Evolutionary conservation across 192 early-diverging fungal genomes (phyloP).

Genomic region (Coemansia sp.): DNA sequence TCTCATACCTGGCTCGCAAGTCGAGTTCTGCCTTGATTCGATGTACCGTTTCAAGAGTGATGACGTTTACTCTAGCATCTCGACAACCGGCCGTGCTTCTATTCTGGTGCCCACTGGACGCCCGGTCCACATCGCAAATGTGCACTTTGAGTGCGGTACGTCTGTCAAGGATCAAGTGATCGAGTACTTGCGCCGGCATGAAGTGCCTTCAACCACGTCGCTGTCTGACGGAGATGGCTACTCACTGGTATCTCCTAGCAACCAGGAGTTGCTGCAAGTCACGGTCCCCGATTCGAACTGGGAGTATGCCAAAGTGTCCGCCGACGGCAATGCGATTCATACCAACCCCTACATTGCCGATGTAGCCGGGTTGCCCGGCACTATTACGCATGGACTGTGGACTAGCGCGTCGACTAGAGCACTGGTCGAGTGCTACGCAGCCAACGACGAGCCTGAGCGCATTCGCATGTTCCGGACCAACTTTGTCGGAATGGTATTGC

Average conservation of each 20-base stretch:
- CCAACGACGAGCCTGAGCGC: conserved; percentile 83
- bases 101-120: conserved; percentile 60
- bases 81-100: conserved; percentile 65
- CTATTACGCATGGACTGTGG: conserved; percentile 96
- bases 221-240: conserved; percentile 78
- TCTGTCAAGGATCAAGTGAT: conserved; percentile 79
- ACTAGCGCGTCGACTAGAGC: conserved; percentile 87
- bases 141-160: conserved; percentile 70
- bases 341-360: conserved; percentile 92
- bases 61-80: conserved; percentile 64
- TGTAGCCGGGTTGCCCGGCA: conserved; percentile 80
- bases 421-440: conserved; percentile 86
- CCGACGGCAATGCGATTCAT: conserved; percentile 92
- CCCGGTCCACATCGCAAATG: conserved; percentile 71
- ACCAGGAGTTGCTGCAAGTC: neutral
- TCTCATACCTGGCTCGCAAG: conserved; percentile 54
- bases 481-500: conserved; percentile 91
- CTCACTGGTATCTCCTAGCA: neutral
- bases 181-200: conserved; percentile 78
- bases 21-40: conserved; percentile 83
- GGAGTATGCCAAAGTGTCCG: conserved; percentile 75
- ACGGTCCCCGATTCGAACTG: conserved; percentile 74
- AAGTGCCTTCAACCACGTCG: conserved; percentile 65
- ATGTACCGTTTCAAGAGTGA: conserved; percentile 63
- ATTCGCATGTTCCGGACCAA: conserved; percentile 76